phyloP scores from a whole-genome alignment of 768 basidiomycete species.

The Suillus lakei region DNA sequence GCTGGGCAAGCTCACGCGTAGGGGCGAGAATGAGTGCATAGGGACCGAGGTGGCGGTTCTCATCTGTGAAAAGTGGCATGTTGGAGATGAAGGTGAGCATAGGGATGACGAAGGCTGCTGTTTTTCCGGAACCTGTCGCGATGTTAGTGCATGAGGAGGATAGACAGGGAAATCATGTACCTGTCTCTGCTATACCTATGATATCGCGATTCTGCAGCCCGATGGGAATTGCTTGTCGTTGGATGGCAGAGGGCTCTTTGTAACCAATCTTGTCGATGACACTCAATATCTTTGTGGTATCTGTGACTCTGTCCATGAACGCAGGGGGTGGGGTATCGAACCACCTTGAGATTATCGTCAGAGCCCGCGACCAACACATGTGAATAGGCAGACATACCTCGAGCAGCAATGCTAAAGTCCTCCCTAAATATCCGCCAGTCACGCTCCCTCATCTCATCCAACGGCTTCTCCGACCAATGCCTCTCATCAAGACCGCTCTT shows the following conservation, averaged over 20 bases:
- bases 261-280: conserved; percentile 93
- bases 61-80: conserved; percentile 86
- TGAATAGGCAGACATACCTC: conserved; percentile 56
- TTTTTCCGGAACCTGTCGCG: conserved; percentile 91
- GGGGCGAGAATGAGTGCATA: conserved; percentile 93
- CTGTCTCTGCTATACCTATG: conserved; percentile 98
- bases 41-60: conserved; percentile 92
- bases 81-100: conserved; percentile 94
- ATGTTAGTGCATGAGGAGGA: conserved; percentile 10
- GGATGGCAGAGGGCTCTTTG: conserved; percentile 96
- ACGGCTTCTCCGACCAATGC: conserved; percentile 96
- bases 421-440: conserved; percentile 99
- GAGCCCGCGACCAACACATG: conserved; percentile 1
- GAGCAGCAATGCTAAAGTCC: conserved; percentile 94
- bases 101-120: conserved; percentile 97
- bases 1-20: conserved; percentile 98
- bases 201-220: conserved; percentile 95
- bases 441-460: conserved; percentile 91
- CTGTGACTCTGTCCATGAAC: conserved; percentile 87
- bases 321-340: conserved; percentile 89
- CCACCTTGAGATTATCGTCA: conserved; percentile 61
- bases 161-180: conserved; percentile 44
- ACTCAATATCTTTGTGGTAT: conserved; percentile 82
- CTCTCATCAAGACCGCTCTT: conserved; percentile 89
- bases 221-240: conserved; percentile 99